A percentile compares a stretch with the other conserved stretches of the same genome.
phyloP scores from a whole-genome alignment of 257 asterid genomes.

The Linaria vulgaris region DNA sequence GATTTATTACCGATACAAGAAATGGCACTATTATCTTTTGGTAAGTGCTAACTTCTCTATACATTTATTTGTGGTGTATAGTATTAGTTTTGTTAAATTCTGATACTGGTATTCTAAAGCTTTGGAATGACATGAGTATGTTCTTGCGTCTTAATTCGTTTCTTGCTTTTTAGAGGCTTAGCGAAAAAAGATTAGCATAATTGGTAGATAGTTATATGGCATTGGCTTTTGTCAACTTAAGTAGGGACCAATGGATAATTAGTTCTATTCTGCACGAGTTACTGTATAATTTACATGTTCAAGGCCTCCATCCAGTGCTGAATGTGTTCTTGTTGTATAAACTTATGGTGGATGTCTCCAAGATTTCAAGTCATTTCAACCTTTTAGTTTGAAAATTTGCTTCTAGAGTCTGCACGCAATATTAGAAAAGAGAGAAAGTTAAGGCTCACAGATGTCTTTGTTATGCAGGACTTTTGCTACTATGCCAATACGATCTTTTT shows the following conservation, averaged over 20 bases:
- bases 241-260: too few relatives aligned
- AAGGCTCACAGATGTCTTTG: slow-evolving; percentile 22
- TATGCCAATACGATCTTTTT: slow-evolving; percentile 90
- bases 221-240: not conserved
- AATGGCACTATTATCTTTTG: slow-evolving; percentile 98
- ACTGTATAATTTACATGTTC: not conserved
- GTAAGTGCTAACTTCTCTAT: slow-evolving; percentile 40
- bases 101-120: too few relatives aligned
- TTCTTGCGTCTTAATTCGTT: not conserved
- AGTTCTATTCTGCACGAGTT: not conserved
- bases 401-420: not conserved
- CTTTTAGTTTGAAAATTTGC: too few relatives aligned
- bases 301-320: not conserved
- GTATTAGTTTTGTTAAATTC: not conserved
- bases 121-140: too few relatives aligned
- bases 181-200: not conserved
- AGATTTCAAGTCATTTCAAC: too few relatives aligned
- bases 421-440: slow-evolving; percentile 5
- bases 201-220: not conserved
- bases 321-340: not conserved
- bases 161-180: not conserved
- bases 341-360: too few relatives aligned
- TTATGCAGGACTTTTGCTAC: slow-evolving; percentile 86
- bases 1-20: slow-evolving; percentile 95
- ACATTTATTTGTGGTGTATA: slow-evolving; percentile 11